Base-by-base conservation (phyloP, 192 early-diverging fungal genomes). In the Paraglomus occultum region DNA sequence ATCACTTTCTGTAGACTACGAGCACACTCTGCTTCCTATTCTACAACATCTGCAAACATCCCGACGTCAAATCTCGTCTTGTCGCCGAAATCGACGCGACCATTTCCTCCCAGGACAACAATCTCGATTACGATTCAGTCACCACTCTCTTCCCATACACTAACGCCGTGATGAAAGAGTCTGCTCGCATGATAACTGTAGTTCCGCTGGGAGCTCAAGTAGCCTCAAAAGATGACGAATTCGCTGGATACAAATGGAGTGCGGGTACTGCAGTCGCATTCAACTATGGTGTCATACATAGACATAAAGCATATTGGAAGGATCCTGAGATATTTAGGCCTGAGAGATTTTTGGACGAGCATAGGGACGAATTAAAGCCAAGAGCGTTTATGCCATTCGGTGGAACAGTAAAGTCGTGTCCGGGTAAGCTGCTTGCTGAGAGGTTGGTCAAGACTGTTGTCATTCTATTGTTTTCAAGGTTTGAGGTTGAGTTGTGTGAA, bases 271-370 rank as follows among this genome's bases (percentile, higher is more conserved):
- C 40, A 0, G 40, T 64, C 48, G 17, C 11, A 47, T 12, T 23
- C 11, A 48, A 64, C 31, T 17, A 48, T 23, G 18, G 18, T 5
- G 38, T 17, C 9, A 23, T 64, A 64, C n/a, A 23, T 64, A 14
- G 31, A 22, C 45, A 64, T 18, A 43, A 43, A 22, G 48, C 45
- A 47, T 64, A 64, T 23, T 64, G n/a, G n/a, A 48, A 64, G 48
- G 22, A 64, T 20, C 61, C 61, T 8, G 61, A 64, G 48, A 64
- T 4, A 31, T 64, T 64, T 49, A 64, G 48, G 45, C 61, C 61
- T 9, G 61, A 64, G 45, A 64, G 61, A 64, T 64, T 64, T 15
- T 49, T 64, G 20, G 31, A 12, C 46, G 61, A 47, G 3, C 1
- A 31, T 48, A 47, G 48, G 48, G 44, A 48, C 6, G 8, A 15